phyloP scores from a whole-genome alignment of 73 alveolate species.

The Paramecium biaurelia region DNA sequence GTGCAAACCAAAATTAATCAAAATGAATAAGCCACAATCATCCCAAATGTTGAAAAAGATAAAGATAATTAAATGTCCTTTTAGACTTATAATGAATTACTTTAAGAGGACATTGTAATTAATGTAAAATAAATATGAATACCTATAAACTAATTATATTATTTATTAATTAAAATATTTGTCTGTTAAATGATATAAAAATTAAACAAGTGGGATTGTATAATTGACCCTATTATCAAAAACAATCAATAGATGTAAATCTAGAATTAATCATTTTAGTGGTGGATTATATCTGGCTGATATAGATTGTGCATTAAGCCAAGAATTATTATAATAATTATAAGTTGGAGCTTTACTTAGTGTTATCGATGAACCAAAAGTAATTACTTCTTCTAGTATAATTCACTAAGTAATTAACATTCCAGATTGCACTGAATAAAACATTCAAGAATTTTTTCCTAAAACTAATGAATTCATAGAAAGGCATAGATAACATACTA shows the following conservation, averaged over 20 bases:
- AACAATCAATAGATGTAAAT: conserved; percentile 13
- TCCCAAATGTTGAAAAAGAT: background rate
- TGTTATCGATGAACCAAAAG: conserved; percentile 46
- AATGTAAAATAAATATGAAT: background rate
- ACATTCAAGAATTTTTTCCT: conserved; percentile 15
- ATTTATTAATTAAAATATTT: conserved; percentile 1
- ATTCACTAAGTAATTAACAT: conserved; percentile 24
- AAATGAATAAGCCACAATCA: conserved; percentile 31
- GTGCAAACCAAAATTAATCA: background rate
- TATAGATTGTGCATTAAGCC: conserved; percentile 45
- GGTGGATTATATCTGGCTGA: conserved; percentile 44
- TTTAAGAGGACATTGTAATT: conserved; percentile 15
- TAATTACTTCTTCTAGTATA: background rate
- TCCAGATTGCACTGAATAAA: conserved; percentile 43
- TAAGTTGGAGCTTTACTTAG: conserved; percentile 42
- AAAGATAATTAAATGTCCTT: background rate
- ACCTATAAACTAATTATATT: background rate
- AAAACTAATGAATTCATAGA: conserved; percentile 44
- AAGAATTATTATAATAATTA: background rate
- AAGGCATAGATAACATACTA: conserved; percentile 46
- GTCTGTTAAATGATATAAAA: conserved; percentile 50
- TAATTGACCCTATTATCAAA: conserved; percentile 26
- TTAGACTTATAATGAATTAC: conserved; percentile 18
- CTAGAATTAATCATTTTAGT: background rate
- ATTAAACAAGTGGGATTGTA: conserved; percentile 54